Evolutionary conservation across 352 stramenopile genomes (phyloP).

Genomic region (Pythium volutum): DNA sequence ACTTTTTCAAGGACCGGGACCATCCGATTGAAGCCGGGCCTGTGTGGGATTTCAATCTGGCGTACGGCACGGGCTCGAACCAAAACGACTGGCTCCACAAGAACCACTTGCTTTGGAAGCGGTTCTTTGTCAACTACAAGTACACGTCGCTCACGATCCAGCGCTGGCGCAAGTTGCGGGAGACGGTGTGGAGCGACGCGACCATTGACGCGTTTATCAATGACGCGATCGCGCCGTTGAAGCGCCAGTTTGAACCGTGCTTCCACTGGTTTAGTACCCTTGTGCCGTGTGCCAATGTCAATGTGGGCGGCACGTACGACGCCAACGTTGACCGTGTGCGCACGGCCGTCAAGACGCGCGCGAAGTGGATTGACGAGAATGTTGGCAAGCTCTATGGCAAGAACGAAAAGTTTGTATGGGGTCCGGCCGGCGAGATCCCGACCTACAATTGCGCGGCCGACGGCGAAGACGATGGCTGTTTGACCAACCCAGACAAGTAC

Average conservation of each 20-base stretch:
- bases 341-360: conserved; percentile 39
- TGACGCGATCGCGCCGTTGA: conserved; percentile 36
- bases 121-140: conserved; percentile 73
- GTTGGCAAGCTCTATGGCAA: conserved; percentile 62
- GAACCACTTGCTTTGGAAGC: conserved; percentile 71
- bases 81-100: conserved; percentile 64
- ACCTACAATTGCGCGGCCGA: conserved; percentile 67
- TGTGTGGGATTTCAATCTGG: conserved; percentile 79
- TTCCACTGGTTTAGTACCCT: conserved; percentile 46
- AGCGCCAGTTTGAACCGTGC: conserved; percentile 54
- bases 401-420: conserved; percentile 47
- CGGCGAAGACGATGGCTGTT: conserved; percentile 56
- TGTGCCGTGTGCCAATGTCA: conserved; percentile 51
- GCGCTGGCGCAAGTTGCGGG: conserved; percentile 60
- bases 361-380: conserved; percentile 67
- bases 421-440: conserved; percentile 44
- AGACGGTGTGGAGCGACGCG: conserved; percentile 47
- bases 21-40: conserved; percentile 76
- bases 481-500: conserved; percentile 57
- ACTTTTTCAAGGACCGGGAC: conserved; percentile 76
- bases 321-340: conserved; percentile 38
- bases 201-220: conserved; percentile 50
- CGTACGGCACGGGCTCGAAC: conserved; percentile 66
- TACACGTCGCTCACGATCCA: conserved; percentile 63
- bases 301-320: conserved; percentile 49